Evolutionary conservation across 805 yeast species (phyloP).

Genomic region (Candida fluviatilis): DNA sequence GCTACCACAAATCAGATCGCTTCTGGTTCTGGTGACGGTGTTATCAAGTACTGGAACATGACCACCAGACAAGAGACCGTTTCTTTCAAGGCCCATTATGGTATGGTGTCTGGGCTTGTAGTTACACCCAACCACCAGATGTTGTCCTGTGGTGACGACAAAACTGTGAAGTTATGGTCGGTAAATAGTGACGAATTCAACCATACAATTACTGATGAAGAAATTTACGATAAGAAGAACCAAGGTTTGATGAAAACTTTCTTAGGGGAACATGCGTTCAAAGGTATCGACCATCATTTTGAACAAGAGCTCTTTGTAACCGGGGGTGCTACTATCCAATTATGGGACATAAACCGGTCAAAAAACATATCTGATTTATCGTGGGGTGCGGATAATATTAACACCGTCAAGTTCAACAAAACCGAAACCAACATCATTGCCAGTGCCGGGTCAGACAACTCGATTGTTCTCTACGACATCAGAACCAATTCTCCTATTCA

Average conservation of each 20-base stretch:
- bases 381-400: conserved; percentile 96
- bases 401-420: conserved; percentile 77
- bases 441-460: conserved; percentile 79
- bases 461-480: conserved; percentile 84
- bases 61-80: conserved; percentile 70
- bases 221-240: conserved; percentile 25
- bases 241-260: conserved; percentile 72
- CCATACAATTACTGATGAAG: conserved; percentile 26
- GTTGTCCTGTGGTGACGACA: conserved; percentile 87
- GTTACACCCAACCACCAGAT: conserved; percentile 62
- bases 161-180: conserved; percentile 86
- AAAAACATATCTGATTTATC: conserved; percentile 73
- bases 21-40: conserved; percentile 94
- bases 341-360: conserved; percentile 88
- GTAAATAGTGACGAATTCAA: conserved; percentile 54
- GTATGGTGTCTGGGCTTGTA: conserved; percentile 77
- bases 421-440: conserved; percentile 89
- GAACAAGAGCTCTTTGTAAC: conserved; percentile 75
- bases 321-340: conserved; percentile 82
- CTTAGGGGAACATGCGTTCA: conserved; percentile 79
- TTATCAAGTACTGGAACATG: conserved; percentile 90
- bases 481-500: conserved; percentile 91
- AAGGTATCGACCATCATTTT: conserved; percentile 82
- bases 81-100: conserved; percentile 84
- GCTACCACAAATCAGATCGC: conserved; percentile 70